Evolutionary conservation across 495 filamentous ascomycete species (phyloP).

Genomic region (Trichoderma parareesei): DNA sequence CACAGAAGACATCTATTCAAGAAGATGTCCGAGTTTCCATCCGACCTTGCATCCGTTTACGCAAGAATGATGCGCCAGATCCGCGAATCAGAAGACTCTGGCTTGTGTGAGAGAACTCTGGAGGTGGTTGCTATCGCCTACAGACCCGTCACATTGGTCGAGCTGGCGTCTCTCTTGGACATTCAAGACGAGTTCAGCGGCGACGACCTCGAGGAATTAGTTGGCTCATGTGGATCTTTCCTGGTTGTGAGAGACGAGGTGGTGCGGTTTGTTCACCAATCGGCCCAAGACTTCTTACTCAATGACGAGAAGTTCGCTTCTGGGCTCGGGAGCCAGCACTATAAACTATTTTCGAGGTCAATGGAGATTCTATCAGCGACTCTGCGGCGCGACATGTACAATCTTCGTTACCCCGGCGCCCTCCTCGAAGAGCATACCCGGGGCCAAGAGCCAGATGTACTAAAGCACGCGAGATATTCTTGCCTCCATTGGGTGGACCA

Average conservation of each 20-base stretch:
- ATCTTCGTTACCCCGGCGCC: neutral
- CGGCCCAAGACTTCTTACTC: slow-evolving; percentile 32
- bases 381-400: slow-evolving; percentile 12
- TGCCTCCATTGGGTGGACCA: slow-evolving; percentile 34
- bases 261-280: slow-evolving; percentile 36
- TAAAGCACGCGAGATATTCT: slow-evolving; percentile 25
- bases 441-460: slow-evolving; percentile 20
- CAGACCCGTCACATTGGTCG: slow-evolving; percentile 14
- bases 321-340: slow-evolving; percentile 18
- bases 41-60: slow-evolving; percentile 15
- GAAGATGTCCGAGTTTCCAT: slow-evolving; percentile 14
- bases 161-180: slow-evolving; percentile 14
- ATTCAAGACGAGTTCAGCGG: slow-evolving; percentile 8
- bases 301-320: slow-evolving; percentile 14
- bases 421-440: slow-evolving; percentile 13
- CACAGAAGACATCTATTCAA: neutral
- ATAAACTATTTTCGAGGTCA: slow-evolving; percentile 24
- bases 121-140: slow-evolving; percentile 11
- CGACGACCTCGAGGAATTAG: slow-evolving; percentile 12
- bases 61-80: slow-evolving; percentile 17
- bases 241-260: slow-evolving; percentile 20
- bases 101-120: slow-evolving; percentile 17
- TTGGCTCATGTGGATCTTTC: slow-evolving; percentile 26
- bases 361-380: slow-evolving; percentile 17
- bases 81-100: neutral